phyloP scores from a whole-genome alignment of 2,329 filamentous ascomycete genomes.

The Huntiella abstrusa region DNA sequence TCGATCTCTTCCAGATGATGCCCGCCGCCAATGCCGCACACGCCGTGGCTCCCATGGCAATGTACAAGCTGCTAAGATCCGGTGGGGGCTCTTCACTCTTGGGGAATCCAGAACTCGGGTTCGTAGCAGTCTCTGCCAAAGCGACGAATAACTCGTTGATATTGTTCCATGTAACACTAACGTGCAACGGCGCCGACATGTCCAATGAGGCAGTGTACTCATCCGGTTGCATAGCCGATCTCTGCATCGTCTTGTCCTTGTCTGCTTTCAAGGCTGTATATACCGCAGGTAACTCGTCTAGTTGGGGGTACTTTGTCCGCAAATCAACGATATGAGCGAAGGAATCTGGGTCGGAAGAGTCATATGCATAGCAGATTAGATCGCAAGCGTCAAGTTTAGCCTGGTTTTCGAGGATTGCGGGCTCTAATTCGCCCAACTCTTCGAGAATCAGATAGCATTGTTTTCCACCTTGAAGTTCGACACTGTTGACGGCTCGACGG shows the following conservation, averaged over 20 bases:
- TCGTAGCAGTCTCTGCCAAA: conserved; percentile 79
- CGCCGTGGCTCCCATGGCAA: conserved; percentile 58
- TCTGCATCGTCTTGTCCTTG: conserved; percentile 89
- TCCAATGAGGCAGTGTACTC: conserved; percentile 70
- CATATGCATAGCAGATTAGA: conserved; percentile 85
- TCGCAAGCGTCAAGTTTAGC: conserved; percentile 84
- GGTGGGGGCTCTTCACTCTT: conserved; percentile 72
- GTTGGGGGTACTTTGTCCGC: conserved; percentile 57
- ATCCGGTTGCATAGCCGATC: conserved; percentile 78
- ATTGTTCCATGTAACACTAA: conserved; percentile 84
- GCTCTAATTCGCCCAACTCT: conserved; percentile 88
- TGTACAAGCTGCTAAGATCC: conserved; percentile 69
- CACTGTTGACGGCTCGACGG: conserved; percentile 82
- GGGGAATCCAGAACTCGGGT: conserved; percentile 73
- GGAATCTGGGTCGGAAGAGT: conserved; percentile 89
- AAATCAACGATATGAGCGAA: conserved; percentile 81
- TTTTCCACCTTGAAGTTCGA: conserved; percentile 86
- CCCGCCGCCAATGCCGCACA: conserved; percentile 44
- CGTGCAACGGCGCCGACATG: conserved; percentile 83
- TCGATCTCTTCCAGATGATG: conserved; percentile 45
- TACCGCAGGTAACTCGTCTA: conserved; percentile 77
- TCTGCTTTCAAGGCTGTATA: conserved; percentile 93
- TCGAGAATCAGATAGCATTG: conserved; percentile 94
- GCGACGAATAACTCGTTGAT: conserved; percentile 87
- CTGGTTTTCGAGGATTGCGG: conserved; percentile 81